Conservation (phyloP, 441 rosid genomes). For the Gossypium trilobum region DNA sequence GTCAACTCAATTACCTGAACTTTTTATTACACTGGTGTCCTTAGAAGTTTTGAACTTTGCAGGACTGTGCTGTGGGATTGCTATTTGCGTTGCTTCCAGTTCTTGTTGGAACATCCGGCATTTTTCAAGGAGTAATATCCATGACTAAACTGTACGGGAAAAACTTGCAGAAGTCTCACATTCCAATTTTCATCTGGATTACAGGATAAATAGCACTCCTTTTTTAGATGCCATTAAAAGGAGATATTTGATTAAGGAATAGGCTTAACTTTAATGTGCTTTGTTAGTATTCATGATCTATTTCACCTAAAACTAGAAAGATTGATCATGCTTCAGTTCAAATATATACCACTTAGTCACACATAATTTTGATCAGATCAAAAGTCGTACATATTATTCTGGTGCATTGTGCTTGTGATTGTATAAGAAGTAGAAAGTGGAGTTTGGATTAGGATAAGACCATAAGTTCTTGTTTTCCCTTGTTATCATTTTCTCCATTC, state of each 20-base stretch:
- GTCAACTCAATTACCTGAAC: not conserved
- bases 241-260: not conserved
- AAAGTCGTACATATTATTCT: not conserved
- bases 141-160: slow-evolving; percentile 76
- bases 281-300: not conserved
- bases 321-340: not conserved
- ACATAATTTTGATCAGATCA: slow-evolving; percentile 14
- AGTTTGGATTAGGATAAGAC: not conserved
- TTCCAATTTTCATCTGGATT: not conserved
- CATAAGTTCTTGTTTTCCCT: not conserved
- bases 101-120: slow-evolving; percentile 87
- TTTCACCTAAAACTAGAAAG: slow-evolving; percentile 1
- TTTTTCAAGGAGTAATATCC: slow-evolving; percentile 87
- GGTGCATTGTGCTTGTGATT: not conserved
- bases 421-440: not conserved
- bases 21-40: not conserved
- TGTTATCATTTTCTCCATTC: not conserved
- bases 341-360: not conserved
- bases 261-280: not conserved
- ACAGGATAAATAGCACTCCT: not conserved
- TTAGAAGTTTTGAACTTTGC: slow-evolving; percentile 24
- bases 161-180: slow-evolving; percentile 7
- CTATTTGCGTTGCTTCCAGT: slow-evolving; percentile 94
- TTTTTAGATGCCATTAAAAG: not conserved
- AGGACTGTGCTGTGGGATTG: slow-evolving; percentile 98